These are phyloP conservation scores for Monosporascus sp. DNA, from an alignment of 2,329 filamentous ascomycete species.

Conservation along the genomic window DNA sequence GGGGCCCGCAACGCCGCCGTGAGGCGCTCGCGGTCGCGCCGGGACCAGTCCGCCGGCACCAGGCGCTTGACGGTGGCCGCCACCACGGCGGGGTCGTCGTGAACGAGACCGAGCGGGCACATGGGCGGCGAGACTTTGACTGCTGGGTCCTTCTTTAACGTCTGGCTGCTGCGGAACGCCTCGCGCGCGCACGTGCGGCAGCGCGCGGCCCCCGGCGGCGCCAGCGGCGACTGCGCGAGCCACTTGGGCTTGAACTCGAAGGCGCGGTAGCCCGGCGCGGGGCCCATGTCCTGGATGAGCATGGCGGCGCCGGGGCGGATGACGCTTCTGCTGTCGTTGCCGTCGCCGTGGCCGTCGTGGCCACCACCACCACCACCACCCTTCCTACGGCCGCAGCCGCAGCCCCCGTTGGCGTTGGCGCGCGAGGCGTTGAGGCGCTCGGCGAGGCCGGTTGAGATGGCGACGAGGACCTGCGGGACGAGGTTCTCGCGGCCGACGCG, in stretches of 20 bases:
- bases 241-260: constrained; percentile 84
- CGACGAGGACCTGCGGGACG: constrained; percentile 26
- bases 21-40: constrained; percentile 27
- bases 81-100: constrained; percentile 39
- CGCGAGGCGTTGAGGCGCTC: constrained; percentile 50
- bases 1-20: constrained; percentile 33
- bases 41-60: constrained; percentile 26
- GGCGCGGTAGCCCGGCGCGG: constrained; percentile 33
- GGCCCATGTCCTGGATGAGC: constrained; percentile 69
- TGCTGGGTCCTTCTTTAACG: constrained; percentile 26
- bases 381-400: constrained; percentile 19
- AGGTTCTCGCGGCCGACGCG: constrained; percentile 32
- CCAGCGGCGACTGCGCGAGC: constrained; percentile 70
- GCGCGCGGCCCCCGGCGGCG: constrained; percentile 55
- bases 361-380: constrained; percentile 28
- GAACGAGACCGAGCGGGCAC: constrained; percentile 62
- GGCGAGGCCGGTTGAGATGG: constrained; percentile 32
- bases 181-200: constrained; percentile 70
- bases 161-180: constrained; percentile 40
- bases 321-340: constrained; percentile 17
- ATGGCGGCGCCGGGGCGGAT: constrained; percentile 59
- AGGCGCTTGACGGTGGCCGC: constrained; percentile 38
- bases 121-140: constrained; percentile 37
- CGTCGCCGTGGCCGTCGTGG: constrained; percentile 43
- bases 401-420: constrained; percentile 41